These are phyloP conservation scores for Hygrocybe punicea DNA, from an alignment of 768 basidiomycete species.

Conservation along the genomic window DNA sequence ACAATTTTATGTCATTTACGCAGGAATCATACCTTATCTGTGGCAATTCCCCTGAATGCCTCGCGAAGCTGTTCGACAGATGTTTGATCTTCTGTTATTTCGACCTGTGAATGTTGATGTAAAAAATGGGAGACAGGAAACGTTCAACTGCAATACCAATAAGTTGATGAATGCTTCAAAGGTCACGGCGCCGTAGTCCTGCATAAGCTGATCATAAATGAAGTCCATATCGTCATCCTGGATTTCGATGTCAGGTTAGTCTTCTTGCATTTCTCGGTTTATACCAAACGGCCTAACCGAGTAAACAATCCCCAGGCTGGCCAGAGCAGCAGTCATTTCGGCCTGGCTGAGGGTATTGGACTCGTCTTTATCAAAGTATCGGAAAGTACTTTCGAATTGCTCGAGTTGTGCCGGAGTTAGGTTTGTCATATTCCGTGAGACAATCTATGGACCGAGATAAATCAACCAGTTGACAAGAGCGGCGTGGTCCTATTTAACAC, in stretches of 20 bases:
- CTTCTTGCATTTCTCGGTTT: too few relatives aligned
- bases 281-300: conserved; percentile 54
- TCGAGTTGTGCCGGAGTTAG: conserved; percentile 93
- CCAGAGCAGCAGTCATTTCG: conserved; percentile 92
- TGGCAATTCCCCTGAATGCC: conserved; percentile 88
- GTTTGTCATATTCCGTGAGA: conserved; percentile 91
- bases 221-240: conserved; percentile 85
- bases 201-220: conserved; percentile 75
- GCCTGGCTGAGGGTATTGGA: conserved; percentile 80
- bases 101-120: conserved; percentile 55
- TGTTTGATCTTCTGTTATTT: conserved; percentile 93
- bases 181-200: conserved; percentile 83
- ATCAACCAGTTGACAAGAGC: conserved; percentile 4
- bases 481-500: background rate
- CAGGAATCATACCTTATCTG: conserved; percentile 67
- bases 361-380: conserved; percentile 94
- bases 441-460: conserved; percentile 55
- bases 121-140: too few relatives aligned
- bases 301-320: conserved; percentile 91
- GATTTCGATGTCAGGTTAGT: background rate
- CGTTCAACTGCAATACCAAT: conserved; percentile 51
- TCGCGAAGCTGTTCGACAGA: conserved; percentile 89
- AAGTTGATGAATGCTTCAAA: conserved; percentile 95
- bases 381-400: conserved; percentile 95
- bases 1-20: background rate